Evolutionary conservation across 129 eudicot species (phyloP).

Genomic region (Centaurea solstitialis): DNA sequence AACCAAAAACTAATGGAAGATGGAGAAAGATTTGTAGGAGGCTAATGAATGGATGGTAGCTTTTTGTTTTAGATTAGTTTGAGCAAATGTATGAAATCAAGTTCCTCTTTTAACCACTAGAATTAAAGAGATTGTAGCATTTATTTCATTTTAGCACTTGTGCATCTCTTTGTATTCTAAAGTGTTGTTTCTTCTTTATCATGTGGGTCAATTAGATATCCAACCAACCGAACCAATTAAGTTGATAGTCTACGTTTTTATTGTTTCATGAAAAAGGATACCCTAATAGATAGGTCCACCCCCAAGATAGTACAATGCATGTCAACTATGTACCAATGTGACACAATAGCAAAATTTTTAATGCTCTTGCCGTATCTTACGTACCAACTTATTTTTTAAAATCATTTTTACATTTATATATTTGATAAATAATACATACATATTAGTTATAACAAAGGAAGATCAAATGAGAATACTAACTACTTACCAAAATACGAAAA

Average conservation of each 20-base stretch:
- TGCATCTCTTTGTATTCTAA: background rate
- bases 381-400: background rate
- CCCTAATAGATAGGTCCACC: too few species aligned
- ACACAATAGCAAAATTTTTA: background rate
- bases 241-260: background rate
- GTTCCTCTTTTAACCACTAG: constrained; percentile 10
- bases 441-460: too few species aligned
- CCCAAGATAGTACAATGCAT: too few species aligned
- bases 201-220: background rate
- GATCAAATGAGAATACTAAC: too few species aligned
- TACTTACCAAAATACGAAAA: too few species aligned
- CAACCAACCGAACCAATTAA: background rate
- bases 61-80: constrained; percentile 7
- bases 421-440: too few species aligned
- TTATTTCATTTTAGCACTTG: background rate
- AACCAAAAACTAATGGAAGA: constrained; percentile 31
- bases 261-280: too few species aligned
- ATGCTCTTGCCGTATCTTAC: background rate
- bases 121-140: constrained; percentile 13
- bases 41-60: constrained; percentile 16
- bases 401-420: background rate
- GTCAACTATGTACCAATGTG: background rate
- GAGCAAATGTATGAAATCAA: constrained; percentile 12
- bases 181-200: background rate
- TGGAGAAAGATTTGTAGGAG: constrained; percentile 11